Evolutionary conservation across 176 grass and related monocot genomes (phyloP).

Genomic region (Oryza longistaminata): DNA sequence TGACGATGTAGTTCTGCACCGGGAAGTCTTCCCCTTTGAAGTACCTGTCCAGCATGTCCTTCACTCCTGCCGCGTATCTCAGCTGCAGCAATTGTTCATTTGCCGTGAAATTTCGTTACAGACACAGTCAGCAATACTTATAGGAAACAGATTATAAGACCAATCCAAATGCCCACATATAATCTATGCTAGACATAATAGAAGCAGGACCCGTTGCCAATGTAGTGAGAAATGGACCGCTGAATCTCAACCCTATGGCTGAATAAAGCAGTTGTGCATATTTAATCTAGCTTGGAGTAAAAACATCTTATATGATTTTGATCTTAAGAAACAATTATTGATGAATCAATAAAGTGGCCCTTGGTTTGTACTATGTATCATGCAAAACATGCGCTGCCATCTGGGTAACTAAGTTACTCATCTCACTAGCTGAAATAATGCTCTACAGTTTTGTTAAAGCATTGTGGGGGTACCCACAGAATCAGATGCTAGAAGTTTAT

Average conservation of each 20-base stretch:
- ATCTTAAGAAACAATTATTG: neutral
- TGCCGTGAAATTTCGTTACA: neutral
- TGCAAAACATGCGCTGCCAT: neutral
- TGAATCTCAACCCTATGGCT: neutral
- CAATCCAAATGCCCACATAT: neutral
- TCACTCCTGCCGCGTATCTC: constrained; percentile 69
- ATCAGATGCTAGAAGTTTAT: neutral
- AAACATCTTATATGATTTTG: neutral
- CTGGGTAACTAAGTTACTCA: neutral
- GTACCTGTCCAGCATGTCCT: constrained; percentile 83
- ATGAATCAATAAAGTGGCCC: neutral
- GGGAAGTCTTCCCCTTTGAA: constrained; percentile 96
- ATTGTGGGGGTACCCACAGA: neutral
- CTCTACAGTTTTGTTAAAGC: neutral
- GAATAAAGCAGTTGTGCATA: neutral
- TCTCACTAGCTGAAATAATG: neutral
- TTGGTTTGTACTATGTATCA: neutral
- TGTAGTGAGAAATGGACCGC: neutral
- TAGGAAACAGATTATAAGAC: neutral
- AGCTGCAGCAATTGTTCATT: constrained; percentile 46
- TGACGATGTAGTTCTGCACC: constrained; percentile 83
- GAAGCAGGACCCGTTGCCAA: neutral
- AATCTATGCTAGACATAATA: neutral
- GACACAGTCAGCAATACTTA: neutral
- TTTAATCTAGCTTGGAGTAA: neutral